A percentile compares a stretch with the other conserved stretches of the same genome.
These are phyloP conservation scores for Lathyrus aphaca DNA, from an alignment of 306 rosid genomes.

Conservation along the genomic window DNA sequence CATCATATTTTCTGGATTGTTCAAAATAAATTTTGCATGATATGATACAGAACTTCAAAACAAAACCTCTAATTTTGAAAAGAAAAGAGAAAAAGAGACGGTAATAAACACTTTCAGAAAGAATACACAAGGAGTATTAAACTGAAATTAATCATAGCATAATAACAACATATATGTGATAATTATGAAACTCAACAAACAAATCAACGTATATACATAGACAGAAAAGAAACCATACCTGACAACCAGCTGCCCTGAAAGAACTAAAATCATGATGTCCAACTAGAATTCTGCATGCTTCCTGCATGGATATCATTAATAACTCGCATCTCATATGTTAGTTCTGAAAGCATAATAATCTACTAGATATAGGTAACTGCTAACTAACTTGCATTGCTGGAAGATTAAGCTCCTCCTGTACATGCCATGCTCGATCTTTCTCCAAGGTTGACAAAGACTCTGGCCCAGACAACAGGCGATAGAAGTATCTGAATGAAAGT, in stretches of 20 bases:
- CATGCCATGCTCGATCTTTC: conserved; percentile 89
- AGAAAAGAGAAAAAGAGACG: not conserved
- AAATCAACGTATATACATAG: conserved; percentile 16
- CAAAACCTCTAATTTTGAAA: conserved; percentile 10
- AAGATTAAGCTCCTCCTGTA: conserved; percentile 73
- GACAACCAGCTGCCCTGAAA: conserved; percentile 94
- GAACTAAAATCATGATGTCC: conserved; percentile 97
- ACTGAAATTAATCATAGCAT: conserved; percentile 17
- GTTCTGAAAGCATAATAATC: conserved; percentile 28
- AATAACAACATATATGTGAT: conserved; percentile 20
- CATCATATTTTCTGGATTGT: conserved; percentile 26
- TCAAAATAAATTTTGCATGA: conserved; percentile 23
- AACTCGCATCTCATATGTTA: conserved; percentile 4
- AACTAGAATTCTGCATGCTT: conserved; percentile 83
- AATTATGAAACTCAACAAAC: conserved; percentile 13
- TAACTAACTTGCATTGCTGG: conserved; percentile 80
- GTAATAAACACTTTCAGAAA: conserved; percentile 1
- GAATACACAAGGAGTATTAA: conserved; percentile 20
- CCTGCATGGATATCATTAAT: conserved; percentile 55
- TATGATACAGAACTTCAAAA: conserved; percentile 29
- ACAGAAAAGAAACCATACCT: conserved; percentile 56
- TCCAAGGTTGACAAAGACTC: conserved; percentile 82
- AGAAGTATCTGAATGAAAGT: conserved; percentile 66
- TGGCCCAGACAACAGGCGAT: conserved; percentile 80
- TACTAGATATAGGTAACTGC: conserved; percentile 25